phyloP scores from a whole-genome alignment of 2,329 filamentous ascomycete species.

The Aspergillus fumigatiaffinis region DNA sequence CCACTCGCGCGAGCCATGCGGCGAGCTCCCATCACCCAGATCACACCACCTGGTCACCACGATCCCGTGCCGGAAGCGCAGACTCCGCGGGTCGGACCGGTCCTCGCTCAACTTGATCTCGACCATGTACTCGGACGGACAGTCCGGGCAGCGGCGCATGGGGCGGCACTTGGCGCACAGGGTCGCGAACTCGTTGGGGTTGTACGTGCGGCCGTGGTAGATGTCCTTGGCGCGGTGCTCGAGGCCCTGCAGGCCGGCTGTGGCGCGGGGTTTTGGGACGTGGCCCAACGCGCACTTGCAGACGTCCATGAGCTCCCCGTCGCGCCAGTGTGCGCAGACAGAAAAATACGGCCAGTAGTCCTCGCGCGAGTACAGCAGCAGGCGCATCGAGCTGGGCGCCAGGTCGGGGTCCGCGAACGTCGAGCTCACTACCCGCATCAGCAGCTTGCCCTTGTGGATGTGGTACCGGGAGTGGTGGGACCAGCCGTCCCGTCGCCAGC shows the following conservation, averaged over 20 bases:
- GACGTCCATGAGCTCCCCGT: conserved; percentile 56
- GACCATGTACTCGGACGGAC: conserved; percentile 60
- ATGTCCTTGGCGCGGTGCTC: conserved; percentile 41
- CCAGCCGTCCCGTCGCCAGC: conserved; percentile 56
- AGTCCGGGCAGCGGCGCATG: conserved; percentile 59
- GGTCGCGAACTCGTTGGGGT: conserved; percentile 43
- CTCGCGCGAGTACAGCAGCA: conserved; percentile 56
- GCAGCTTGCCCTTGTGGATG: conserved; percentile 51
- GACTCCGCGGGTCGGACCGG: conserved; percentile 37
- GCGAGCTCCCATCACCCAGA: conserved; percentile 52
- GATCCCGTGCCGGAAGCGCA: conserved; percentile 55
- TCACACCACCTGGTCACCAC: conserved; percentile 61
- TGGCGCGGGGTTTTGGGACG: conserved; percentile 45
- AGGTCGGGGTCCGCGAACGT: conserved; percentile 51
- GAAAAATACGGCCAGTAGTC: conserved; percentile 62
- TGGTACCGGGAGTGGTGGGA: conserved; percentile 53
- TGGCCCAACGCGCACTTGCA: conserved; percentile 60
- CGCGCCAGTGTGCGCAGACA: conserved; percentile 59
- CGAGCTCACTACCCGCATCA: conserved; percentile 56
- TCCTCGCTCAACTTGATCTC: conserved; percentile 60
- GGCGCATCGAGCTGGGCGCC: conserved; percentile 49
- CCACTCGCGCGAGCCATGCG: conserved; percentile 50
- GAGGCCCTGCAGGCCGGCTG: conserved; percentile 38
- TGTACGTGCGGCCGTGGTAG: conserved; percentile 20
- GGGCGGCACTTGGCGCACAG: conserved; percentile 55